Conservation (phyloP, 2,329 filamentous ascomycete species). For the Aspergillus terreus region DNA sequence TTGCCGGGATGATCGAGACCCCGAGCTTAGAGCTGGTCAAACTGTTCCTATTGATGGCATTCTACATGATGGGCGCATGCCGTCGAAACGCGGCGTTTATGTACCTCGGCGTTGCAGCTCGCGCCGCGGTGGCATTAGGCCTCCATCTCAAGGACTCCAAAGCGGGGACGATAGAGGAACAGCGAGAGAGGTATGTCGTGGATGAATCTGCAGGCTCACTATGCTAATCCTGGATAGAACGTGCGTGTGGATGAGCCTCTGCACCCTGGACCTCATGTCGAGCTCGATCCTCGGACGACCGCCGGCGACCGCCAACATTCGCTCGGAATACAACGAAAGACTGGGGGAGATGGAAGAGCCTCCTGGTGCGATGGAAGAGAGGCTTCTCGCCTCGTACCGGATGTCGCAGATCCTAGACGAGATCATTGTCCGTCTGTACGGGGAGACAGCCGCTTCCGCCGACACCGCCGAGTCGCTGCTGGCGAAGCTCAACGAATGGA, state of each 20-base stretch:
- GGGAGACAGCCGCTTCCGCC: conserved; percentile 32
- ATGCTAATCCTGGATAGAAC: conserved; percentile 27
- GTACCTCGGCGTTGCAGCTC: conserved; percentile 58
- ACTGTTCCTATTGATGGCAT: conserved; percentile 54
- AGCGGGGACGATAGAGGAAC: conserved; percentile 12
- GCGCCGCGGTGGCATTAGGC: conserved; percentile 56
- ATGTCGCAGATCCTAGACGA: conserved; percentile 45
- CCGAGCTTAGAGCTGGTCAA: conserved; percentile 53
- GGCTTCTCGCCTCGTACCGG: conserved; percentile 40
- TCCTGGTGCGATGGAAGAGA: conserved; percentile 22
- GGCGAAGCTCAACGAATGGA: conserved; percentile 45
- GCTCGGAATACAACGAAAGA: conserved; percentile 17
- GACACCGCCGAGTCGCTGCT: conserved; percentile 40
- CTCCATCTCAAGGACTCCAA: conserved; percentile 46
- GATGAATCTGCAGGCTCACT: neutral
- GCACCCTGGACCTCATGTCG: conserved; percentile 46
- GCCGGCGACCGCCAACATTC: conserved; percentile 26
- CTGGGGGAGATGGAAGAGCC: conserved; percentile 17
- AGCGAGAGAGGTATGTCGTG: conserved; percentile 15
- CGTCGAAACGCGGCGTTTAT: conserved; percentile 60
- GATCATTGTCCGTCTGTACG: conserved; percentile 43
- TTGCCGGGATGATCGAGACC: conserved; percentile 52
- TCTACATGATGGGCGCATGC: conserved; percentile 58
- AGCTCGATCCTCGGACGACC: conserved; percentile 50
- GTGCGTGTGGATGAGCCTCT: conserved; percentile 46